A percentile compares a stretch with the other conserved stretches of the same genome.
Evolutionary conservation across 305 asterid species (phyloP).

Genomic region (Fraxinus sp.): DNA sequence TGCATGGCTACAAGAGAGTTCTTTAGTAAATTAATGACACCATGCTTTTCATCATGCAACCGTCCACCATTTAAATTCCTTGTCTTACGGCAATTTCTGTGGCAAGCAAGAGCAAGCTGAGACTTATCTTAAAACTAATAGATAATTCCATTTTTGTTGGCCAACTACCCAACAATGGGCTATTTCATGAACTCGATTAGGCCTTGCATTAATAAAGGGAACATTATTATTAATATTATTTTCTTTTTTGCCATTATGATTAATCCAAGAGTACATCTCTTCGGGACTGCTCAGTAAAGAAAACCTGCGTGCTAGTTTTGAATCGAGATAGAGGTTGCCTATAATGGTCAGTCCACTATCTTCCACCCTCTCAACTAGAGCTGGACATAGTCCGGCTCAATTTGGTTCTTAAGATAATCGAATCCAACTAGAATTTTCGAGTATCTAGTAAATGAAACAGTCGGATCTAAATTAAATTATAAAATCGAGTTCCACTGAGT

Average conservation of each 20-base stretch:
- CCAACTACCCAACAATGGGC: conserved; percentile 33
- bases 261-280: background rate
- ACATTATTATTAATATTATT: background rate
- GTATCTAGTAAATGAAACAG: background rate
- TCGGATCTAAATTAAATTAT: background rate
- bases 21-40: conserved; percentile 27
- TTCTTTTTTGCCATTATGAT: background rate
- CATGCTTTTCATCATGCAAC: conserved; percentile 58
- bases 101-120: conserved; percentile 37
- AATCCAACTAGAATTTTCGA: background rate
- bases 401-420: background rate
- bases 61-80: conserved; percentile 28
- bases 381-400: background rate
- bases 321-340: background rate
- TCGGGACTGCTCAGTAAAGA: background rate
- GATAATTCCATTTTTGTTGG: conserved; percentile 33
- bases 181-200: background rate
- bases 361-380: background rate
- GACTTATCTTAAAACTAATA: conserved; percentile 17
- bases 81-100: conserved; percentile 47
- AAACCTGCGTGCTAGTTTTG: background rate
- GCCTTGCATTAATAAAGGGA: background rate
- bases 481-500: too few species aligned
- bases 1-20: conserved; percentile 33
- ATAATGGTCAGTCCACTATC: background rate